These are phyloP conservation scores for Aspergillus flavus DNA, from an alignment of 2,329 filamentous ascomycete genomes.

Conservation along the genomic window DNA sequence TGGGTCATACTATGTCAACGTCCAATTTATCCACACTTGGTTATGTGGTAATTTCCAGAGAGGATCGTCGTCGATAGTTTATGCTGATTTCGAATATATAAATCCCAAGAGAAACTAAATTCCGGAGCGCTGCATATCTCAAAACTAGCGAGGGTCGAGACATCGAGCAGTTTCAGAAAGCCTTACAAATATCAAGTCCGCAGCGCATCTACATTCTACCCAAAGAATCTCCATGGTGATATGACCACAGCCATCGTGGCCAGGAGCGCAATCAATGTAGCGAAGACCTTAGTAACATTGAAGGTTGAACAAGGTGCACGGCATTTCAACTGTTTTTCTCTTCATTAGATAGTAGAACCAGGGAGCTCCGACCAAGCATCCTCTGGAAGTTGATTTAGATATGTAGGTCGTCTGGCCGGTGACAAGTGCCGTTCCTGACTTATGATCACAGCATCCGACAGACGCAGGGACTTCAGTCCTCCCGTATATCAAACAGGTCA, in stretches of 20 bases:
- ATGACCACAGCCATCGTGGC: neutral
- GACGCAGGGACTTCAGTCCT: conserved; percentile 30
- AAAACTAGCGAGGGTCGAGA: neutral
- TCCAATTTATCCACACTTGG: neutral
- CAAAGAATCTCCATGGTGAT: neutral
- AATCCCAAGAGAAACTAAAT: neutral
- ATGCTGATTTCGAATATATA: neutral
- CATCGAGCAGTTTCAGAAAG: neutral
- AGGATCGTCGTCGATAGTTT: neutral
- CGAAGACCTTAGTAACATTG: neutral
- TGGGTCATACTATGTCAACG: conserved; percentile 2
- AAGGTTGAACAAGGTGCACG: conserved; percentile 20
- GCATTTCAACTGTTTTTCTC: conserved; percentile 43
- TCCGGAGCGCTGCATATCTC: neutral
- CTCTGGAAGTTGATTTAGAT: conserved; percentile 28
- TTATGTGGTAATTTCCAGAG: neutral
- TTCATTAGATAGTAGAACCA: conserved; percentile 37
- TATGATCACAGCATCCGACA: conserved; percentile 26
- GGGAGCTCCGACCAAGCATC: conserved; percentile 35
- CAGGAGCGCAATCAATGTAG: conserved; percentile 5
- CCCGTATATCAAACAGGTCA: conserved; percentile 7
- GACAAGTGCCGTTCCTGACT: conserved; percentile 18
- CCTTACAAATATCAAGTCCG: neutral
- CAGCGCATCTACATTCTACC: conserved; percentile 1
- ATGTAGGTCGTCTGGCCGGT: conserved; percentile 35